These are phyloP conservation scores for Chrysoporthe cubensis DNA, from an alignment of 2,329 filamentous ascomycete species.

Conservation along the genomic window DNA sequence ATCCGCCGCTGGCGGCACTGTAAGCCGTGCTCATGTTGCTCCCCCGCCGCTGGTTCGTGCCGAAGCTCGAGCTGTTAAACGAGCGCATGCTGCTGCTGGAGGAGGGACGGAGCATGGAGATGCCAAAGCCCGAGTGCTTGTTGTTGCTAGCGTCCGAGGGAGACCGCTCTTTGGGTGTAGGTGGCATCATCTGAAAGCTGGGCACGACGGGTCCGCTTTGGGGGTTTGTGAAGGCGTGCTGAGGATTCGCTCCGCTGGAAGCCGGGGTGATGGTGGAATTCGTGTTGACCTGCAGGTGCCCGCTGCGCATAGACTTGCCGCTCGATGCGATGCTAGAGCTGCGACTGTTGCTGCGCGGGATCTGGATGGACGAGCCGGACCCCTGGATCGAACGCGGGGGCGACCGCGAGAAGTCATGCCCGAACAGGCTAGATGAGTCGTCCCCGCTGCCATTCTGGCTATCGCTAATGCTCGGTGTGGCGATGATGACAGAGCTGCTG, in stretches of 20 bases:
- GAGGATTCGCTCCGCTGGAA: constrained; percentile 34
- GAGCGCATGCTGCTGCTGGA: constrained; percentile 31
- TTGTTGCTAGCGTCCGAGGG: constrained; percentile 26
- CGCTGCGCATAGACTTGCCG: constrained; percentile 45
- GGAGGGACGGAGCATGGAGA: constrained; percentile 28
- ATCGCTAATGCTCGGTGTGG: constrained; percentile 46
- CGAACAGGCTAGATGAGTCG: constrained; percentile 60
- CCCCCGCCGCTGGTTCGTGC: constrained; percentile 27
- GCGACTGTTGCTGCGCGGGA: constrained; percentile 51
- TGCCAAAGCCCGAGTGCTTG: constrained; percentile 29
- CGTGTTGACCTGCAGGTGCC: constrained; percentile 26
- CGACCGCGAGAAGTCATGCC: constrained; percentile 60
- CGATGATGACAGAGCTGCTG: constrained; percentile 71
- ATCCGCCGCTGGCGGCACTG: constrained; percentile 6
- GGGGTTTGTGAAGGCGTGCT: neutral
- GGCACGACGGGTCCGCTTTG: constrained; percentile 39
- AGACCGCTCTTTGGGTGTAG: constrained; percentile 42
- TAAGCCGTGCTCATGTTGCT: constrained; percentile 27
- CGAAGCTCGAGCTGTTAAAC: constrained; percentile 29
- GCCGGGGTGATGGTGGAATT: constrained; percentile 27
- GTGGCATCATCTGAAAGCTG: constrained; percentile 50
- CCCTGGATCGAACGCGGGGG: constrained; percentile 58
- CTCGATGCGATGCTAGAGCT: constrained; percentile 58
- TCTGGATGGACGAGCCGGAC: constrained; percentile 52
- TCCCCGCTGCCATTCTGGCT: constrained; percentile 53